These are phyloP conservation scores for Tetradesmus obliquus DNA, from an alignment of 139 green algal genomes.

Conservation along the genomic window DNA sequence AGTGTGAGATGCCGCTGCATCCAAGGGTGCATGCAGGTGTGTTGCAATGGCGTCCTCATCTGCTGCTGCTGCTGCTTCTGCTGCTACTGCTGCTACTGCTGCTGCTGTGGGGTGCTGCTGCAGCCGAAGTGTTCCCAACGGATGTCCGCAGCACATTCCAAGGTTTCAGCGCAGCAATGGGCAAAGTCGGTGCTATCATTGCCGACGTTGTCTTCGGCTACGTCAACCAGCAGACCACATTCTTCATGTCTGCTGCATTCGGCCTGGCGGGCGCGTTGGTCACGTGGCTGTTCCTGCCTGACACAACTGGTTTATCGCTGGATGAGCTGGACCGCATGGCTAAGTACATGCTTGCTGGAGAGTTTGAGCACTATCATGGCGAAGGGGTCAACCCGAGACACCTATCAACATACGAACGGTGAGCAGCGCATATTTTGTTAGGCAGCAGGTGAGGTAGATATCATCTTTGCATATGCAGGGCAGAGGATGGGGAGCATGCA, in stretches of 20 bases:
- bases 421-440: background rate
- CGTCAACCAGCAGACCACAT: constrained; percentile 42
- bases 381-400: constrained; percentile 75
- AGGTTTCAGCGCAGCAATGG: constrained; percentile 66
- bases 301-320: constrained; percentile 73
- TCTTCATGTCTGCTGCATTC: constrained; percentile 62
- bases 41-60: too few relatives aligned
- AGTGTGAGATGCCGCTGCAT: too few relatives aligned
- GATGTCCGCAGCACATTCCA: constrained; percentile 71
- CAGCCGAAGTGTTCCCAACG: constrained; percentile 80
- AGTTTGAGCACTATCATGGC: constrained; percentile 59
- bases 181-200: constrained; percentile 69
- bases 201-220: constrained; percentile 58
- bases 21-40: too few relatives aligned
- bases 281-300: constrained; percentile 73
- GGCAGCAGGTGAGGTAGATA: too few relatives aligned
- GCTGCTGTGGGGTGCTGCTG: background rate
- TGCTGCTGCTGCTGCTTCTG: too few relatives aligned
- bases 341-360: constrained; percentile 54
- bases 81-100: background rate
- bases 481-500: too few relatives aligned
- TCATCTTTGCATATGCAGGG: too few relatives aligned
- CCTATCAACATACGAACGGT: constrained; percentile 70
- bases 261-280: constrained; percentile 58
- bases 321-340: constrained; percentile 68